These are phyloP conservation scores for Phytophthora ohioensis DNA, from an alignment of 352 stramenopile genomes.

Conservation along the genomic window DNA sequence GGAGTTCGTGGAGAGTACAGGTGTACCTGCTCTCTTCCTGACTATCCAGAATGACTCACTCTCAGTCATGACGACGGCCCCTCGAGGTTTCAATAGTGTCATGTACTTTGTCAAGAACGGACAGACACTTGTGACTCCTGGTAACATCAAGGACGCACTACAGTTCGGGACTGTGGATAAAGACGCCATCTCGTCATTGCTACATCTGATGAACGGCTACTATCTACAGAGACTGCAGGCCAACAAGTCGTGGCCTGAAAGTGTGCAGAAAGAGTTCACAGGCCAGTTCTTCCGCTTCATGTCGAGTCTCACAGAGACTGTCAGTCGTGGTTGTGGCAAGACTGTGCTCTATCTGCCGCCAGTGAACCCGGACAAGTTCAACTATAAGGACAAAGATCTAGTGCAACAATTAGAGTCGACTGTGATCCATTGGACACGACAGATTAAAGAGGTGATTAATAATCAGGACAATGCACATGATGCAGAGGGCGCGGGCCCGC, in stretches of 20 bases:
- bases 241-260: slow-evolving; percentile 92
- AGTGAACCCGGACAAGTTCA: slow-evolving; percentile 84
- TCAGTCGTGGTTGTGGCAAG: slow-evolving; percentile 92
- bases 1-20: slow-evolving; percentile 80
- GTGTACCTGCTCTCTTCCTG: slow-evolving; percentile 78
- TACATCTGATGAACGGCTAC: slow-evolving; percentile 88
- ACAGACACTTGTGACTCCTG: slow-evolving; percentile 66
- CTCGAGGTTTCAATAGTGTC: slow-evolving; percentile 55
- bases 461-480: slow-evolving; percentile 95
- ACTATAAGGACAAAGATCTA: slow-evolving; percentile 94
- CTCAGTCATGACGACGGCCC: slow-evolving; percentile 63
- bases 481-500: slow-evolving; percentile 89
- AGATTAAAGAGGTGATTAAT: slow-evolving; percentile 98
- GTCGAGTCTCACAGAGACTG: slow-evolving; percentile 94
- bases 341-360: slow-evolving; percentile 94
- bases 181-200: slow-evolving; percentile 80
- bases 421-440: slow-evolving; percentile 97
- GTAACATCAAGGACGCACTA: slow-evolving; percentile 63
- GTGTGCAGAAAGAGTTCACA: slow-evolving; percentile 94
- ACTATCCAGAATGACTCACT: slow-evolving; percentile 58
- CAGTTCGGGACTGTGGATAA: slow-evolving; percentile 85
- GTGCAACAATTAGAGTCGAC: slow-evolving; percentile 96
- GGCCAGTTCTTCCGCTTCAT: slow-evolving; percentile 96
- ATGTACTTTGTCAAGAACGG: slow-evolving; percentile 94
- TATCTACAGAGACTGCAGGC: slow-evolving; percentile 84